Base-by-base conservation (phyloP, 495 filamentous ascomycete species). In the Schizothecium vesticola region DNA sequence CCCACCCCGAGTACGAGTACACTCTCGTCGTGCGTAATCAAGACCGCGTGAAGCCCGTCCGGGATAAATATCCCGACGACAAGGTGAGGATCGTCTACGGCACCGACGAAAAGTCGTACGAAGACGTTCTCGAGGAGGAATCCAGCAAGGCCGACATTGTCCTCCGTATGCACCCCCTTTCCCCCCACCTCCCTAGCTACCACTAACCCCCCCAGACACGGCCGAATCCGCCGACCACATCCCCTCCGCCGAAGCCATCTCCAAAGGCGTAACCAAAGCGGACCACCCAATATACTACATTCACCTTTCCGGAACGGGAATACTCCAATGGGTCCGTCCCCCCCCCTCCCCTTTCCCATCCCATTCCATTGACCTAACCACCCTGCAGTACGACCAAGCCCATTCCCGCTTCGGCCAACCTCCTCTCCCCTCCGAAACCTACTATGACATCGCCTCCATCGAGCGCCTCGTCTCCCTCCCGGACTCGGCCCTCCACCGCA, bases 1-100 rank as follows among this genome's bases (percentile, higher is more conserved):
- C 86, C 12, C 88, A 93, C 73, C 91, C 90, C 1, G 87, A 93
- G 33, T 90, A 86, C 75, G 80, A 91, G 56, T 82, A 88, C 72
- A 86, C 89, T 1, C 81, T 86, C 57, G 78, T 94, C 10, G 88
- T 92, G 24, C 87, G 92, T 23, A 88, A 83, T 75, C 81, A 85
- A 71, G 84, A 87, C 61, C 92, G 90, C 71, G 89, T 85, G 36
- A 83, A 86, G 22, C 77, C 80, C 43, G 81, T 95, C 23, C 82
- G 85, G 13, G 82, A 80, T 68, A 75, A 84, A 28, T 91, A 88
- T 70, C 85, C 89, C 13, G 81, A 73, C 16, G 70, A 58, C 21
- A 81, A 78, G 11, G 72, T 87, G 60, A 77, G 79, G 0, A 78
- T 88, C 21, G 86, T 89, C 16, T 84, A 87, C 29, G 55, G 51